phyloP scores from a whole-genome alignment of 192 early-diverging fungal genomes.

The Coemansia sp. region DNA sequence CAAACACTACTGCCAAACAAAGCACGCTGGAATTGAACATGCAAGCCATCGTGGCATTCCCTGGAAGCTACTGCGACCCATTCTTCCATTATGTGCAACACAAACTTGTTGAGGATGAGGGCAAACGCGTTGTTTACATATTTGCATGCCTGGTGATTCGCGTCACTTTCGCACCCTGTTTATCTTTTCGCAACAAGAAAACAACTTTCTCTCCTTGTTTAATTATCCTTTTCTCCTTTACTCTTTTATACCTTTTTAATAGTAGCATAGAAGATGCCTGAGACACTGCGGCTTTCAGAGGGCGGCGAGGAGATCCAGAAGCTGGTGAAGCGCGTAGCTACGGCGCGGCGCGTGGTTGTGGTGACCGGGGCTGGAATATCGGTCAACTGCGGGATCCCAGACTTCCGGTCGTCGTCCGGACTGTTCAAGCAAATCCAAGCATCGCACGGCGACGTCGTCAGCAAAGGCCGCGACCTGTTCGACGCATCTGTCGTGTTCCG shows the following conservation, averaged over 20 bases:
- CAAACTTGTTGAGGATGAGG: too few species aligned
- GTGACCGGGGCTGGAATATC: slow-evolving; percentile 90
- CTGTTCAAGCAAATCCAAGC: slow-evolving; percentile 78
- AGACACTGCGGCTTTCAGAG: slow-evolving; percentile 26
- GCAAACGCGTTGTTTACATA: too few species aligned
- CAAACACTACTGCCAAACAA: background rate
- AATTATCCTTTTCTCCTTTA: background rate
- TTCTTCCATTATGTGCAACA: too few species aligned
- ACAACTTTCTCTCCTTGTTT: background rate
- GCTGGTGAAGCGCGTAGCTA: slow-evolving; percentile 40
- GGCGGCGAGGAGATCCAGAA: slow-evolving; percentile 8
- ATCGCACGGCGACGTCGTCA: slow-evolving; percentile 67
- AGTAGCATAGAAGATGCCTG: slow-evolving; percentile 20
- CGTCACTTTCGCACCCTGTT: too few species aligned
- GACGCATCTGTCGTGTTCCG: slow-evolving; percentile 82
- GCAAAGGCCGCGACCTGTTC: slow-evolving; percentile 87
- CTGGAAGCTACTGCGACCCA: too few species aligned
- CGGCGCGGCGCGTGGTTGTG: slow-evolving; percentile 36
- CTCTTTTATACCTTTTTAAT: background rate
- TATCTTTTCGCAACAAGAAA: background rate
- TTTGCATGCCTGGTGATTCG: too few species aligned
- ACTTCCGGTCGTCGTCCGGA: slow-evolving; percentile 92
- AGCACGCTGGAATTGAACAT: background rate
- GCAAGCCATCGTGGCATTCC: too few species aligned
- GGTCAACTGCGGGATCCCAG: slow-evolving; percentile 94